Base-by-base conservation (phyloP, 768 basidiomycete genomes). In the Omphalotus guepiniiformis region DNA sequence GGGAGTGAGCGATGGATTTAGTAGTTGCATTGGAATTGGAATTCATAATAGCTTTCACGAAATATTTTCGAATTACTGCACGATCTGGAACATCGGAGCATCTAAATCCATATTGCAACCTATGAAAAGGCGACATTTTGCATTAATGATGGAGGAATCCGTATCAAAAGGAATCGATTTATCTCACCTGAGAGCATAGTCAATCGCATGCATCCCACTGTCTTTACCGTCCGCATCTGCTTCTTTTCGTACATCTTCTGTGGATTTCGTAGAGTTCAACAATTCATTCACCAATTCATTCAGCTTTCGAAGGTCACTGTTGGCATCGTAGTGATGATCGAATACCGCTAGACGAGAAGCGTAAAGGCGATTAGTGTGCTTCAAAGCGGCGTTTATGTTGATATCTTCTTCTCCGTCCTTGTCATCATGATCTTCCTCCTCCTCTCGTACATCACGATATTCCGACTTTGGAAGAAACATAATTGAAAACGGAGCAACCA, bases 51-150 rank as follows among this genome's bases (percentile, higher is more conserved):
- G 49, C 52, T 38, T 50, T 50, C n/a, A 53, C 38, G 21, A 53
- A 45, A 18, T 53, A 53, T 25, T 49, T 27, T 7, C 34, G 42
- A 15, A 38, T 36, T 26, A 50, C 30, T n/a, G 27, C 16, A 11
- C 48, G 44, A 29, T 50, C 48, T n/a, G 48, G 44, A n/a, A n/a
- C n/a, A n/a, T n/a, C n/a, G 25, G 16, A 50, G 39, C 52, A 53
- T 38, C 22, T 34, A 25, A 50, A 25, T 15, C 52, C 41, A 13
- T 25, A 21, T 22, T 27, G 18, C 16, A 45, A 12, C 18, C 40
- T 50, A 16, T 22, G 26, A 21, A 28, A 6, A 23, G 30, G n/a
- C n/a, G n/a, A n/a, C n/a, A n/a, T n/a, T 3, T n/a, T 26, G 35
- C 16, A 22, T 13, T 12, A 0, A 39, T 39, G 1, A 48, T 19